phyloP scores from a whole-genome alignment of 768 basidiomycete species.

The Pleurotus pulmonarius region DNA sequence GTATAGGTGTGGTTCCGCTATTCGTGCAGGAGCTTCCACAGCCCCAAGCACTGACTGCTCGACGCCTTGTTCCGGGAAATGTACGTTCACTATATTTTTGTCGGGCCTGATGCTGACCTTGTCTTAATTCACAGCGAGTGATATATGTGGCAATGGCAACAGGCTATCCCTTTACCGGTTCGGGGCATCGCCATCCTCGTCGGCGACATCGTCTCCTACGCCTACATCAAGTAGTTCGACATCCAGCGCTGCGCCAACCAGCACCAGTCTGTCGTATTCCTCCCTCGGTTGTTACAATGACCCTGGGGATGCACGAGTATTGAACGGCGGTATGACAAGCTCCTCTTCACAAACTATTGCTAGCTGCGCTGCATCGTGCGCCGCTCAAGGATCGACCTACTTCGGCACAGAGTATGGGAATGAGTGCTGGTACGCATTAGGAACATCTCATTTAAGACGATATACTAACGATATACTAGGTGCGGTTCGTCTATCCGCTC shows the following conservation, averaged over 20 bases:
- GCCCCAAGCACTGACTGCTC: too few relatives aligned
- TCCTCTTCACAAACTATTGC: slow-evolving; percentile 1
- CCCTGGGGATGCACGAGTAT: not conserved
- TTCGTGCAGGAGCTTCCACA: too few relatives aligned
- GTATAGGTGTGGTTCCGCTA: too few relatives aligned
- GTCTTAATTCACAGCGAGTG: too few relatives aligned
- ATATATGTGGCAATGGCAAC: too few relatives aligned
- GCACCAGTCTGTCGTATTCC: not conserved
- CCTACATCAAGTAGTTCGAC: not conserved
- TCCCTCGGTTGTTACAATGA: slow-evolving; percentile 5
- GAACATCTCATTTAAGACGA: not conserved
- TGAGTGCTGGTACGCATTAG: slow-evolving; percentile 3
- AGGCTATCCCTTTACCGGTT: too few relatives aligned
- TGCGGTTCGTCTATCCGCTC: too few relatives aligned
- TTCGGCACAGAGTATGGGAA: slow-evolving; percentile 7
- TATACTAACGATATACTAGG: not conserved
- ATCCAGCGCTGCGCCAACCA: not conserved
- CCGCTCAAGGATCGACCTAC: not conserved
- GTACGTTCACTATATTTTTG: too few relatives aligned
- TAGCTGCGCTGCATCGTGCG: slow-evolving; percentile 1
- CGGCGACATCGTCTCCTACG: not conserved
- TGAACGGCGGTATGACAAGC: slow-evolving; percentile 1
- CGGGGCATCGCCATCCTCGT: not conserved
- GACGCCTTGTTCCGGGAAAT: too few relatives aligned
- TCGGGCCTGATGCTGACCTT: too few relatives aligned